Evolutionary conservation across 2,329 filamentous ascomycete genomes (phyloP), one percentile per base, ranked within the genome.

Genomic region (Passalora sequoiae): DNA sequence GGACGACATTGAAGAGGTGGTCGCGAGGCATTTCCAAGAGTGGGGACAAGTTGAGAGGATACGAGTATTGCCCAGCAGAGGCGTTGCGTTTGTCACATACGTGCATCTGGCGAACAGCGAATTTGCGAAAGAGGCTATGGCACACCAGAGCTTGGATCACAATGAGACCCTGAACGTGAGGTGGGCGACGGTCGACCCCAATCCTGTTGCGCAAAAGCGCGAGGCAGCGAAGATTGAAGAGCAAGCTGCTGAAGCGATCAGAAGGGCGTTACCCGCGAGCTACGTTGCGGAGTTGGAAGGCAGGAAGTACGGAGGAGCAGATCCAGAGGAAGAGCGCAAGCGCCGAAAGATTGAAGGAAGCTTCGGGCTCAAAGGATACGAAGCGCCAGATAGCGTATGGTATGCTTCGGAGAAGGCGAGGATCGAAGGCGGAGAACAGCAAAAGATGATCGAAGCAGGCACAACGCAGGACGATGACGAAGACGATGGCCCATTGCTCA

Each of bases 181-280:
- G 51, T 98, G 92, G 92, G 92, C 92, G 30, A 98, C 92, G 0
- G 85, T 88, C 5, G 92, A 98, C 62, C 92, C 92, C 1, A 98
- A 98, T 56, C 92, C 92, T 0, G 83, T 92, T 72, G 89, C 91
- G 2, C 88, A 95, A 65, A 94, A 94, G 52, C 78, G 94, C 47
- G 92, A 98, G 67, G 91, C 85, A 2, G 76, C 84, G 28, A 77
- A 84, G 29, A 84, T 98, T 47, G 92, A 98, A 63, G 92, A 98
- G 62, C 92, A 98, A 65, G 92, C 92, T 2, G 92, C 92, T 0
- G 92, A 96, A 59, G 94, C 92, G 1, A 88, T 98, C 44, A 75
- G 92, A 13, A 76, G 85, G 53, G 91, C 92, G 0, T 71, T 98
- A 4, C 92, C 92, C 0, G 88, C 84, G 0, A 87, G 89, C 20